Base-by-base conservation (phyloP, 805 yeast species). In the Saccharomycopsis selenospora region DNA sequence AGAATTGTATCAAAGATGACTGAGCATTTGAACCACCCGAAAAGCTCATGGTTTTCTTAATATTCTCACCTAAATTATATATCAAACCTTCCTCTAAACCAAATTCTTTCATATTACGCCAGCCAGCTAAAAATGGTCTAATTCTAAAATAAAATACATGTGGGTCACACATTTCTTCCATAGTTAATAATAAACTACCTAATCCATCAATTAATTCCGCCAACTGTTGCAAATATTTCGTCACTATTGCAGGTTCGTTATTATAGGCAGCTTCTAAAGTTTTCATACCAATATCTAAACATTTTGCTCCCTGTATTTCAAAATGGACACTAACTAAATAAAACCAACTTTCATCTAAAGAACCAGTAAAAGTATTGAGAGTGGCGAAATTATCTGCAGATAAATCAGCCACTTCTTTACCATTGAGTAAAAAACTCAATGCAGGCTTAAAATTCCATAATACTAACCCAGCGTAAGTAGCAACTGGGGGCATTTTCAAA, bases 21-120 rank as follows among this genome's bases (percentile, higher is more conserved):
- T 90, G 98, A 0, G 96, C 97, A 62, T 90, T 90, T 3, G 95
- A 85, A 1, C 98, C 98, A 24, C 98, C 98, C 14, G 95, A 73
- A 62, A 75, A 82, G 22, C 20, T 27, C 14, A 13, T n/a, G 14
- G 14, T 48, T 22, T 20, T n/a, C 11, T 27, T 28, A 10, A 36
- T 24, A 11, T 43, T 48, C 22, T 20, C 18, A 4, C 45, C 52
- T 28, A 65, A 61, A 59, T 81, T 88, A 61, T 90, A 90, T 43
- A 72, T 68, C 1, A 90, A 82, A 1, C 97, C 98, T 50, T 80
- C 65, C 11, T 80, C 80, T 50, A 90, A 71, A 0, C 97, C 97
- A 1, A 82, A 89, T 48, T 79, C 87, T 23, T 76, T 78, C 96
- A 91, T 90, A 59, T 86, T 86, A 61, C 80, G 81, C 95, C 96